Evolutionary conservation across 2,329 filamentous ascomycete genomes (phyloP).

Genomic region (Aspergillus clavatus): DNA sequence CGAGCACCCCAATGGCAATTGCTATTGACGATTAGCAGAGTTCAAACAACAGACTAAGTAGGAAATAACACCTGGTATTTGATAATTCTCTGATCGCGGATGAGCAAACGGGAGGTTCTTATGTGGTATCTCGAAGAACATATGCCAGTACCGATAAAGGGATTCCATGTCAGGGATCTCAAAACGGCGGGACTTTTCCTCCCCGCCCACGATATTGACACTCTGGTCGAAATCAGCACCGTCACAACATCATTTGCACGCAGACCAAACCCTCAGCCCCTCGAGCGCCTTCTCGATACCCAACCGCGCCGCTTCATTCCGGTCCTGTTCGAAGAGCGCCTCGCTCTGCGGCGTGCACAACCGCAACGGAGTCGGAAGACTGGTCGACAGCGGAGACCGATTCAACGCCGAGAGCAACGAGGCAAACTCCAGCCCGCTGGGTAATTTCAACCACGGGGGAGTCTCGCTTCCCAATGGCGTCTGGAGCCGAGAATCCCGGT

Average conservation of each 20-base stretch:
- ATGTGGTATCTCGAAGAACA: neutral
- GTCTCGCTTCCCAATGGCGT: neutral
- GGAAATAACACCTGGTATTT: neutral
- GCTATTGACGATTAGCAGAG: neutral
- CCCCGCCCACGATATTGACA: neutral
- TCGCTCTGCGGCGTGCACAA: neutral
- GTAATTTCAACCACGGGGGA: neutral
- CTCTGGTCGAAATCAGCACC: neutral
- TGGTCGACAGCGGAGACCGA: neutral
- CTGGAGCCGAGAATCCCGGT: neutral
- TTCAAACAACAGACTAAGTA: no score
- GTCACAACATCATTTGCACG: neutral
- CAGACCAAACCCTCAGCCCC: neutral
- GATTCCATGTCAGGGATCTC: neutral
- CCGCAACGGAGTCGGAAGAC: neutral
- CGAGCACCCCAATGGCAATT: neutral
- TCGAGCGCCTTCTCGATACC: neutral
- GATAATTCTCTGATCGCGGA: neutral
- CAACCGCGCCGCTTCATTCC: neutral
- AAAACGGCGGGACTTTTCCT: neutral
- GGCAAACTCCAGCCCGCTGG: neutral
- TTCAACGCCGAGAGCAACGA: neutral
- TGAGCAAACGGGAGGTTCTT: neutral
- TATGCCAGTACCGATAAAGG: neutral
- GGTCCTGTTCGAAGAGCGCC: neutral